Base-by-base conservation (phyloP, 805 yeast genomes). In the Scheffersomyces amazonensis region DNA sequence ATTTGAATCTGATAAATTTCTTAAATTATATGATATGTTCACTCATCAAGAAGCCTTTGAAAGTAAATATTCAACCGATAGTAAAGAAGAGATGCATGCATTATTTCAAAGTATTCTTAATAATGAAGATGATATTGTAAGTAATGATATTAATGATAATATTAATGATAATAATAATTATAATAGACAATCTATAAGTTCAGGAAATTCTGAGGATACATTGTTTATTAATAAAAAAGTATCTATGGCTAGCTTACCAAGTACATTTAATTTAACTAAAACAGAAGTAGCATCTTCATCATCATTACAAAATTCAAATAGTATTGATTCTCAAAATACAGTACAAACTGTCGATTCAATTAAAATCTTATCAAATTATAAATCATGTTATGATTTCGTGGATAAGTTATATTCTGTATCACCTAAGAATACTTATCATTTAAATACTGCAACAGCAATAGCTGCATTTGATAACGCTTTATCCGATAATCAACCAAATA, bases 371-470 rank as follows among this genome's bases (percentile, higher is more conserved):
- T 39, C 34, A 16, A 46, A 49, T 21, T 47, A 42, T 28, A 43
- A 50, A 32, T 50, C 62, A 6, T 51, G 56, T 36, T 49, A 49
- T 30, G 47, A 51, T 15, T 39, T 62, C 35, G 58, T 62, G n/a
- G 71, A 67, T 34, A 59, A 56, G 36, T 45, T 65, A 20, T 67
- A 64, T 41, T 61, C 72, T 1, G 65, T 68, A 5, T 64, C 71
- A 2, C 73, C 73, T 0, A 64, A 53, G 34, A 65, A 68, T 40
- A 66, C 73, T 0, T 56, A 53, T 36, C 64, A 67, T 45, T 48
- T 63, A 30, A 52, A 60, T 33, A 48, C 49, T 16, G 60, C 54
- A 12, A 49, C 53, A 10, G 59, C 60, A 4, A 43, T 47, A 23
- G 60, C 60, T n/a, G 44, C 51, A 8, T 36, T 47, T 16, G 54